Evolutionary conservation across 345 rosid genomes (phyloP).

Genomic region (Excoecaria cochinchinensis): DNA sequence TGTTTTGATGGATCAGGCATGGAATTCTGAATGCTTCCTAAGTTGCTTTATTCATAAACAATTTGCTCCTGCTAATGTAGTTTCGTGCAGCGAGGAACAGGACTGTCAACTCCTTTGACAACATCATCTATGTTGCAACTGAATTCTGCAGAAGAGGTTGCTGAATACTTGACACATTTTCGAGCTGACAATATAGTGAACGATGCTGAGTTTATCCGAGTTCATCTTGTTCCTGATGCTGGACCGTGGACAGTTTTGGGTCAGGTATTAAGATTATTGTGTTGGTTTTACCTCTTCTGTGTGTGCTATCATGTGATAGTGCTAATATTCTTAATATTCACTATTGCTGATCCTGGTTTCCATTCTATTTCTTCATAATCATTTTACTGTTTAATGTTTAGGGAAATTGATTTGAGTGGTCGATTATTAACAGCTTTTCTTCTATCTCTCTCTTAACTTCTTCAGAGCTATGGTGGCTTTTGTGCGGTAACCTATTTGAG

Average conservation of each 20-base stretch:
- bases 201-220: slow-evolving; percentile 82
- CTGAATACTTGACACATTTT: slow-evolving; percentile 66
- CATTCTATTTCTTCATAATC: neutral
- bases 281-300: neutral
- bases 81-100: slow-evolving; percentile 89
- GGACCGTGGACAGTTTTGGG: slow-evolving; percentile 84
- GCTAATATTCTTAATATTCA: neutral
- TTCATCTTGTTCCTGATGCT: slow-evolving; percentile 73
- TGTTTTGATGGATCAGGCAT: slow-evolving; percentile 88
- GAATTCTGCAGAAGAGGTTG: slow-evolving; percentile 56
- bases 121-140: slow-evolving; percentile 81
- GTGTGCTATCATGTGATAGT: neutral
- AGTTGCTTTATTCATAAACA: neutral
- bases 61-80: slow-evolving; percentile 3
- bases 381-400: neutral
- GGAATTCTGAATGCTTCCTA: slow-evolving; percentile 15
- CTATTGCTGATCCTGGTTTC: neutral
- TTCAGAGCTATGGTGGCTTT: slow-evolving; percentile 89
- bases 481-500: slow-evolving; percentile 88
- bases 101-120: slow-evolving; percentile 79
- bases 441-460: neutral
- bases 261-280: slow-evolving; percentile 50
- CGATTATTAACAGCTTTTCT: neutral
- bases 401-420: too few relatives aligned
- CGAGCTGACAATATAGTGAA: slow-evolving; percentile 89